Base-by-base conservation (phyloP, 2,329 filamentous ascomycete species). In the Cercospora sojina region DNA sequence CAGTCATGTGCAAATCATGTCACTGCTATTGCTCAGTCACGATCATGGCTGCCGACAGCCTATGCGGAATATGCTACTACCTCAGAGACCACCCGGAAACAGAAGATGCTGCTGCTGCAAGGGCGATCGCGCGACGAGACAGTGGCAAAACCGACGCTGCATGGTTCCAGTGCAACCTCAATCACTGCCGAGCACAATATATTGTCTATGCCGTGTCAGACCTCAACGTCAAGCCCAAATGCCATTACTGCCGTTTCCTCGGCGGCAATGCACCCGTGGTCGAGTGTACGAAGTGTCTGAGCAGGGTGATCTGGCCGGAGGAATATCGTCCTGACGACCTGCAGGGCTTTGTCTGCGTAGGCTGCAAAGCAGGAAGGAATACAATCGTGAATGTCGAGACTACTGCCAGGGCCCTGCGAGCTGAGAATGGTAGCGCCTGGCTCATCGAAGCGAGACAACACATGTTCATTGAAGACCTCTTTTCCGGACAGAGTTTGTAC, bases 191-290 rank as follows among this genome's bases (percentile, higher is more conserved):
- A 23, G 66, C 59, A 27, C 66, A 68, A 25, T 68, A 68, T 27
- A 56, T 68, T 16, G 64, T 66, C 12, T 65, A 64, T 38, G 18
- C 55, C 13, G 31, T 58, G n/a, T 64, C 62, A 29, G 38, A 25
- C 16, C 66, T 66, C 23, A 68, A 68, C 43, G 64, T 66, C 13
- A 43, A 64, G 18, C 64, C 66, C 12, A 68, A 68, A 58, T 67
- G 67, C 41, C 62, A 69, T 58, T 69, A 67, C 53, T 69, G 67
- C 31, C 64, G 67, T 1, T 43, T 47, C 25, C 32, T 53, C 1
- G 43, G 51, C 5, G 31, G 58, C 9, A 38, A 23, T 5, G 64
- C 67, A 3, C 67, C 67, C 2, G 18, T 64, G 16, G 56, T 69
- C 1, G 60, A 67, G 16, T 69, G 67, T 16, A 59, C 23, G 7